Conservation (phyloP, 257 asterid genomes). For the Fraxinus excelsior region DNA sequence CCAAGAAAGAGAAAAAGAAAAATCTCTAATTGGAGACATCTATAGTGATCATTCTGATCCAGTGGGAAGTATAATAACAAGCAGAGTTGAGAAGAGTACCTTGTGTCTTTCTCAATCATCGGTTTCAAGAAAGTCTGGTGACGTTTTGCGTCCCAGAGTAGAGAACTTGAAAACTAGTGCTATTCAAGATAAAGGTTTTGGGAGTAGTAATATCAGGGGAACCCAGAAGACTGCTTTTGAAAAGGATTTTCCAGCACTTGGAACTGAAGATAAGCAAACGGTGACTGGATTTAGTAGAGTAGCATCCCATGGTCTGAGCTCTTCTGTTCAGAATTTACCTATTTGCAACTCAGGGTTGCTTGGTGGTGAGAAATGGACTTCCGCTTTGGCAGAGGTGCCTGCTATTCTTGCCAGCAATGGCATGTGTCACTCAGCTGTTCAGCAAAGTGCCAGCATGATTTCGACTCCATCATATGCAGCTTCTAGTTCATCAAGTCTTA, state of each 20-base stretch:
- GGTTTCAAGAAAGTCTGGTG: conserved; percentile 56
- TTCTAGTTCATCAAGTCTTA: conserved; percentile 46
- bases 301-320: conserved; percentile 58
- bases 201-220: conserved; percentile 39
- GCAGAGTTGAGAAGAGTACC: conserved; percentile 45
- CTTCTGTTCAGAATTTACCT: conserved; percentile 62
- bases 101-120: conserved; percentile 65
- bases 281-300: conserved; percentile 48
- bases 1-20: conserved; percentile 58
- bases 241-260: conserved; percentile 77
- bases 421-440: conserved; percentile 38
- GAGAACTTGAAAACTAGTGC: conserved; percentile 41
- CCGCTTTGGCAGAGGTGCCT: conserved; percentile 85
- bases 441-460: conserved; percentile 34
- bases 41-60: conserved; percentile 45
- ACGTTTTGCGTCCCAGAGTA: conserved; percentile 35
- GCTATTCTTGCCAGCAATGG: conserved; percentile 41
- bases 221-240: conserved; percentile 52
- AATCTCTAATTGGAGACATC: conserved; percentile 37
- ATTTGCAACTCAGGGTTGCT: conserved; percentile 53
- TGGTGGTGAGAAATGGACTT: conserved; percentile 84
- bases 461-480: conserved; percentile 38
- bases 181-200: conserved; percentile 31
- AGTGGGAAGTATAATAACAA: conserved; percentile 38
- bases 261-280: conserved; percentile 60